A percentile compares a stretch with the other conserved stretches of the same genome.
phyloP scores from a whole-genome alignment of 306 rosid genomes.

The Castanea crenata region DNA sequence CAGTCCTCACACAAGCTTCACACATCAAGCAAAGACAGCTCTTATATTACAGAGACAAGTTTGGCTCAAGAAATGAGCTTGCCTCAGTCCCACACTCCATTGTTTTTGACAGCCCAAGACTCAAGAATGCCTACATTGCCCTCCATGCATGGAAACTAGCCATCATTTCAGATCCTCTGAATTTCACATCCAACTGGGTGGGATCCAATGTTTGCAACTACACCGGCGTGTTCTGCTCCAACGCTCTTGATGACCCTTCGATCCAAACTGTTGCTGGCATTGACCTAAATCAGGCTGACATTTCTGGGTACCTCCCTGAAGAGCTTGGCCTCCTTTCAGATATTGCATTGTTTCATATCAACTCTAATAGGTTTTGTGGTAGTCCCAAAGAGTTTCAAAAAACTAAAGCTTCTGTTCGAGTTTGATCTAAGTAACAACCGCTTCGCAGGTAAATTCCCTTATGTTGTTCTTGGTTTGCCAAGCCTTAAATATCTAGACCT shows the following conservation, averaged over 20 bases:
- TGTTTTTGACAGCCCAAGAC: constrained; percentile 43
- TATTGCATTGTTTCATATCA: constrained; percentile 59
- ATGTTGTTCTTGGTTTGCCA: constrained; percentile 49
- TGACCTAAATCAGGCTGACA: constrained; percentile 74
- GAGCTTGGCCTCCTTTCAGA: constrained; percentile 53
- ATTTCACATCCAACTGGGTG: constrained; percentile 52
- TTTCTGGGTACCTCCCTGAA: constrained; percentile 70
- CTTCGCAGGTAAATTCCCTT: constrained; percentile 61
- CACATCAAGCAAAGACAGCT: no score
- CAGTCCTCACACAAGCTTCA: no score
- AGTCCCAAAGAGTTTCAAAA: constrained; percentile 49
- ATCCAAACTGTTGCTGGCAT: constrained; percentile 64
- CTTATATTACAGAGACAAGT: no score
- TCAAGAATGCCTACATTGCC: constrained; percentile 53
- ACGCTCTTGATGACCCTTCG: constrained; percentile 37
- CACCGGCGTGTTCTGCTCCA: constrained; percentile 56
- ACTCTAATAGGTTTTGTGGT: constrained; percentile 73
- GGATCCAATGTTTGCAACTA: constrained; percentile 65
- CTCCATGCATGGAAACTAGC: constrained; percentile 70
- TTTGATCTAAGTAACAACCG: constrained; percentile 70
- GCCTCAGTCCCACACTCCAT: constrained; percentile 16
- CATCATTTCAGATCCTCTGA: constrained; percentile 59
- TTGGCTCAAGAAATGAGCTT: no score
- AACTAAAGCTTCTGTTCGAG: constrained; percentile 45
- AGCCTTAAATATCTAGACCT: constrained; percentile 55